These are phyloP conservation scores for Epichloe sp. DNA, from an alignment of 2,329 filamentous ascomycete species.

Conservation along the genomic window DNA sequence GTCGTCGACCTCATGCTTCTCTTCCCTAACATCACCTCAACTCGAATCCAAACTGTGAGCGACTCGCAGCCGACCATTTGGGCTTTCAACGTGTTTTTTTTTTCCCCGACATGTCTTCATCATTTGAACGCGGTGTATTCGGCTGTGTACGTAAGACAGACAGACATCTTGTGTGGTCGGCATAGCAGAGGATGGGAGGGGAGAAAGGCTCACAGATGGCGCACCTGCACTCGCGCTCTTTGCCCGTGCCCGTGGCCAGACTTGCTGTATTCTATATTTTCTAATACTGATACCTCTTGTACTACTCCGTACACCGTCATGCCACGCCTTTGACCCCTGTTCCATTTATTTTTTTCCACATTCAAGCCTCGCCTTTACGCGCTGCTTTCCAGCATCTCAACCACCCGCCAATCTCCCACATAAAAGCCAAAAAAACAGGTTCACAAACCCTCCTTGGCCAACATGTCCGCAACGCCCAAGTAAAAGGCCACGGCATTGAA, in stretches of 20 bases:
- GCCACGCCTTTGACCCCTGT: background rate
- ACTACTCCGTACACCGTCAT: background rate
- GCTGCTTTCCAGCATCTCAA: no score
- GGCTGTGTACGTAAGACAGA: background rate
- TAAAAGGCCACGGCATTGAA: constrained; percentile 59
- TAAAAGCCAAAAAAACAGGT: background rate
- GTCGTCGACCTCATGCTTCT: background rate
- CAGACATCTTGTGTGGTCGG: constrained; percentile 1
- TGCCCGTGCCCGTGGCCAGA: constrained; percentile 9
- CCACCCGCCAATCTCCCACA: no score
- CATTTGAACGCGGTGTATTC: constrained; percentile 1
- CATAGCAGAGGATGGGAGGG: background rate
- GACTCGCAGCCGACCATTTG: constrained; percentile 1
- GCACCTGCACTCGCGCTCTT: constrained; percentile 6
- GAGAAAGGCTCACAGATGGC: background rate
- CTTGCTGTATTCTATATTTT: constrained; percentile 14
- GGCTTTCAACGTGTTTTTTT: background rate
- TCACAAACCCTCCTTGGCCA: constrained; percentile 49
- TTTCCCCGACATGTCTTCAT: background rate
- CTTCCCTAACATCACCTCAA: background rate
- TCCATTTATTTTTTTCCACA: background rate
- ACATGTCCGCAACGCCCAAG: constrained; percentile 53
- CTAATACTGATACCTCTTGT: constrained; percentile 11
- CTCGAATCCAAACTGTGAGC: background rate
- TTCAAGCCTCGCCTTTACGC: no score